Conservation (phyloP, 805 yeast genomes). For the Diddensiella santjacobensis region DNA sequence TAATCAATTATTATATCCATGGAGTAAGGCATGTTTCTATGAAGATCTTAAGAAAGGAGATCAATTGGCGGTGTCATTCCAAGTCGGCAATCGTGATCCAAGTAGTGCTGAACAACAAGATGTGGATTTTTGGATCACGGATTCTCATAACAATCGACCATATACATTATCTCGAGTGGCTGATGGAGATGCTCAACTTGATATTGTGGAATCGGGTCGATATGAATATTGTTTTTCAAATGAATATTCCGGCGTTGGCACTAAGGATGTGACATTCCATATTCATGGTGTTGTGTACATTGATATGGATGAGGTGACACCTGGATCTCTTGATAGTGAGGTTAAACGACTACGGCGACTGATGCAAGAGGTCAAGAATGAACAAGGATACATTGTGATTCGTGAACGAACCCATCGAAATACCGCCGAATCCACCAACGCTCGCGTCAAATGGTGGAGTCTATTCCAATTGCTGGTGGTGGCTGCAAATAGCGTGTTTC, state of each 20-base stretch:
- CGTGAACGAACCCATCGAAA: slow-evolving; percentile 98
- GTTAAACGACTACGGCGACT: slow-evolving; percentile 70
- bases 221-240: slow-evolving; percentile 89
- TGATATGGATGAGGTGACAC: slow-evolving; percentile 69
- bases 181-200: slow-evolving; percentile 74
- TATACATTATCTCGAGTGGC: slow-evolving; percentile 53
- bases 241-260: slow-evolving; percentile 64
- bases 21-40: slow-evolving; percentile 83
- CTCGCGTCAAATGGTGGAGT: slow-evolving; percentile 98
- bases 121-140: slow-evolving; percentile 58
- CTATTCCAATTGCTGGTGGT: slow-evolving; percentile 85
- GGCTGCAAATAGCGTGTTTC: slow-evolving; percentile 82
- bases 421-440: slow-evolving; percentile 96
- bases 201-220: slow-evolving; percentile 66
- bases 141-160: slow-evolving; percentile 49
- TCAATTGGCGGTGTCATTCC: slow-evolving; percentile 82
- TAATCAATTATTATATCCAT: slow-evolving; percentile 75
- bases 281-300: slow-evolving; percentile 89
- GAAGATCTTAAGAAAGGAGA: slow-evolving; percentile 81
- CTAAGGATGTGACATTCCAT: slow-evolving; percentile 91
- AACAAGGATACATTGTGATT: slow-evolving; percentile 83
- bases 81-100: slow-evolving; percentile 82
- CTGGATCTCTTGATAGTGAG: slow-evolving; percentile 79
- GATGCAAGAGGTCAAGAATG: slow-evolving; percentile 85
- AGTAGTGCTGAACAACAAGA: slow-evolving; percentile 34